Evolutionary conservation across 148 eudicot species (phyloP).

Genomic region (Pouteria glomerata): DNA sequence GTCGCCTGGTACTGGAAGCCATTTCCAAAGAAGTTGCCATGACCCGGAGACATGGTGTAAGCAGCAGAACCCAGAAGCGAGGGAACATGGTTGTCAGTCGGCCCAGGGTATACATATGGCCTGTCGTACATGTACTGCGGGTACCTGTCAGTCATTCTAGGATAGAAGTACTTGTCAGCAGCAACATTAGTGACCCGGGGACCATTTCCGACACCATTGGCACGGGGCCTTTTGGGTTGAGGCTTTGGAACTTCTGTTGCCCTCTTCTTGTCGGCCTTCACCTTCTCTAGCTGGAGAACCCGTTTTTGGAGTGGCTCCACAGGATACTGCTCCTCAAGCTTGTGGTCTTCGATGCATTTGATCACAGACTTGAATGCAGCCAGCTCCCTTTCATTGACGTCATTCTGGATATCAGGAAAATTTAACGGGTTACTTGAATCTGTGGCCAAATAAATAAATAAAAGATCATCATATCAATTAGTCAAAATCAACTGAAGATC

Average conservation of each 20-base stretch:
- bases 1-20: slow-evolving; percentile 85
- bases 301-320: slow-evolving; percentile 72
- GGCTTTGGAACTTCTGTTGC: slow-evolving; percentile 88
- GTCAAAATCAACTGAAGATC: neutral
- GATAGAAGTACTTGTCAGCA: slow-evolving; percentile 57
- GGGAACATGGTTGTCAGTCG: slow-evolving; percentile 51
- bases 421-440: neutral
- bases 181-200: slow-evolving; percentile 52
- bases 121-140: slow-evolving; percentile 79
- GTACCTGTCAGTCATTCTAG: slow-evolving; percentile 67
- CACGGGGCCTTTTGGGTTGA: slow-evolving; percentile 90
- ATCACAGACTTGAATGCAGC: slow-evolving; percentile 78
- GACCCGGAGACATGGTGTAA: slow-evolving; percentile 62
- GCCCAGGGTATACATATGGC: slow-evolving; percentile 60
- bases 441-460: neutral
- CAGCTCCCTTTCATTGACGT: slow-evolving; percentile 80
- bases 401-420: slow-evolving; percentile 41
- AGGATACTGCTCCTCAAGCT: slow-evolving; percentile 72
- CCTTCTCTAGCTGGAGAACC: slow-evolving; percentile 75
- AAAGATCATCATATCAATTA: neutral
- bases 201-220: slow-evolving; percentile 50
- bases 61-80: slow-evolving; percentile 53
- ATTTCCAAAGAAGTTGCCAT: slow-evolving; percentile 73
- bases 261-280: slow-evolving; percentile 88
- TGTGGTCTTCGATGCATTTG: slow-evolving; percentile 93